A percentile compares a stretch with the other conserved stretches of the same genome.
Evolutionary conservation across 2,329 filamentous ascomycete species (phyloP).

Genomic region (Penicillium sp.): DNA sequence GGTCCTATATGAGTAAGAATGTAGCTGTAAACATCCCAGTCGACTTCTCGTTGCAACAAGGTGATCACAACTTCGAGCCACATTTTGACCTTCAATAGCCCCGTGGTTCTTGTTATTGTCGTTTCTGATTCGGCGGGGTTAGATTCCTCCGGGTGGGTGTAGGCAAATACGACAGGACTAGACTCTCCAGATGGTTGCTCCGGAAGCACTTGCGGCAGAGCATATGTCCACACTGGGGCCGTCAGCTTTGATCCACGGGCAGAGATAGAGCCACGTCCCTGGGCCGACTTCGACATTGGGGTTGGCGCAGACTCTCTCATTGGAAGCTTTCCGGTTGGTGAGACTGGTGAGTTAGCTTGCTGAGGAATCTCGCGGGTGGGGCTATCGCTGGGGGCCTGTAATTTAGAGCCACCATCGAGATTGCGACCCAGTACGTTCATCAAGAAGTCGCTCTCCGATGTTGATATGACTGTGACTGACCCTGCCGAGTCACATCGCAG

Average conservation of each 20-base stretch:
- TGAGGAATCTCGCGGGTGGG: conserved; percentile 29
- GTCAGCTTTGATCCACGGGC: conserved; percentile 31
- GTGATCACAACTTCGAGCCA: conserved; percentile 72
- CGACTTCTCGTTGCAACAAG: conserved; percentile 64
- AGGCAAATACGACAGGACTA: conserved; percentile 46
- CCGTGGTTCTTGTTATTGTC: conserved; percentile 23
- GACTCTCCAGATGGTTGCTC: conserved; percentile 44
- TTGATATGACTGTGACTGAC: conserved; percentile 61
- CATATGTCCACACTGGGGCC: conserved; percentile 50
- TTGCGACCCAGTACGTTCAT: conserved; percentile 63
- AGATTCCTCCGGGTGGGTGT: conserved; percentile 33
- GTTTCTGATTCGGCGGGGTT: conserved; percentile 19
- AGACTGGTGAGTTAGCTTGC: conserved; percentile 29
- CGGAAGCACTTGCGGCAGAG: conserved; percentile 46
- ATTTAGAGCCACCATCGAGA: conserved; percentile 42
- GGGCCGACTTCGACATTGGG: conserved; percentile 25
- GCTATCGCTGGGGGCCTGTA: conserved; percentile 37
- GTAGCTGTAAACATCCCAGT: conserved; percentile 92
- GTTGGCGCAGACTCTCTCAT: conserved; percentile 26
- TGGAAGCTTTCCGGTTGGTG: conserved; percentile 24
- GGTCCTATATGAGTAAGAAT: conserved; percentile 75
- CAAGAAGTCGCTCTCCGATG: conserved; percentile 63
- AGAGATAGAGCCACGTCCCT: conserved; percentile 27
- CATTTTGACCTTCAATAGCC: conserved; percentile 50
- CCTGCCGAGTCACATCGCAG: conserved; percentile 74